These are phyloP conservation scores for Micromonas commoda DNA, from an alignment of 139 green algal genomes.

Conservation along the genomic window DNA sequence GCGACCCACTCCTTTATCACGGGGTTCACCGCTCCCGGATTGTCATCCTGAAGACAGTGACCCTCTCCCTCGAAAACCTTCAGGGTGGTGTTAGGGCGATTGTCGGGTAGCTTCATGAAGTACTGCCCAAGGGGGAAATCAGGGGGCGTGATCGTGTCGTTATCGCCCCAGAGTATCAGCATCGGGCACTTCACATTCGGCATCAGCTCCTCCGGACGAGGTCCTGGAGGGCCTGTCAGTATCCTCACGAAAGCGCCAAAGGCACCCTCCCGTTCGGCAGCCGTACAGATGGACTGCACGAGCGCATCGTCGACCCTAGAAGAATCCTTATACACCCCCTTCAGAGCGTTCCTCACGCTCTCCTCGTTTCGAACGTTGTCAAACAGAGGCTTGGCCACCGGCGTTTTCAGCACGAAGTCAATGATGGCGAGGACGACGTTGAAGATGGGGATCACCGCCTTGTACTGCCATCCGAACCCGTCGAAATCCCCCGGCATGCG, in stretches of 20 bases:
- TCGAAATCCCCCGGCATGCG: conserved; percentile 42
- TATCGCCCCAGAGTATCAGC: conserved; percentile 80
- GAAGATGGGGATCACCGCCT: conserved; percentile 69
- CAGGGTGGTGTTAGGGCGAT: conserved; percentile 13
- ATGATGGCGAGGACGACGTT: conserved; percentile 70
- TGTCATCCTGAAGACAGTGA: conserved; percentile 65
- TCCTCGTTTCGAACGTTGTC: conserved; percentile 52
- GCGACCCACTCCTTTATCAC: conserved; percentile 37
- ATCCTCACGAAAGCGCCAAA: conserved; percentile 81
- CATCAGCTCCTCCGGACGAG: conserved; percentile 69
- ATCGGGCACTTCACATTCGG: conserved; percentile 50
- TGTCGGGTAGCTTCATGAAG: conserved; percentile 52
- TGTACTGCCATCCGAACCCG: conserved; percentile 60
- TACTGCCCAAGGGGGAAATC: conserved; percentile 81
- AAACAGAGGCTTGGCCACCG: conserved; percentile 63
- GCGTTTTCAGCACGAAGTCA: conserved; percentile 71
- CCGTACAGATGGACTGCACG: conserved; percentile 52
- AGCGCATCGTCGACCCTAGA: conserved; percentile 77
- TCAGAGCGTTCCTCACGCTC: conserved; percentile 54
- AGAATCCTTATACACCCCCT: conserved; percentile 62
- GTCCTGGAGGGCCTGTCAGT: conserved; percentile 76
- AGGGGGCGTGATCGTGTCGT: conserved; percentile 75
- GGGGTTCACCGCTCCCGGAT: conserved; percentile 31
- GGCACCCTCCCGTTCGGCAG: conserved; percentile 56
- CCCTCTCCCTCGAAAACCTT: conserved; percentile 43